Base-by-base conservation (phyloP, 495 filamentous ascomycete genomes). In the Penicillium waksmanii region DNA sequence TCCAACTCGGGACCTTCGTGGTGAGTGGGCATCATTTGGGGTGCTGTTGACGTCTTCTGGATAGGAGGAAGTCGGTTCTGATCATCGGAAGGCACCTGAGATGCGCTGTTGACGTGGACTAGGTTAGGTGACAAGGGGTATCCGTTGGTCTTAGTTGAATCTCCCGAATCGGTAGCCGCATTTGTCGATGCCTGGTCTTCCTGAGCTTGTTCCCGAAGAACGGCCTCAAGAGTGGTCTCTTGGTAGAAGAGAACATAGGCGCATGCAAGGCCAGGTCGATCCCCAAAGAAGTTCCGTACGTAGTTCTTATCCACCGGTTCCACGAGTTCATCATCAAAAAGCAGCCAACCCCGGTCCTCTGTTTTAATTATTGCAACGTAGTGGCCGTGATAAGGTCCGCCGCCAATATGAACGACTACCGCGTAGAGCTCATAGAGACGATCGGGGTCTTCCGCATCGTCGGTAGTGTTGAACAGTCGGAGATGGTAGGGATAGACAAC, bases 341-440 rank as follows among this genome's bases (percentile, higher is more conserved):
- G 77, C 54, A 98, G 71, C 95, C 95, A 98, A 25, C 95, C 95
- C 19, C 90, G 85, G 69, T 98, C 94, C 68, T 96, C 86, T 1
- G 95, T 98, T 73, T 98, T 98, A 79, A 98, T 95, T 33, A 98
- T 93, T 9, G 93, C 89, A 35, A 98, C 93, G 63, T 98, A 98
- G 67, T 98, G 95, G 11, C 95, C 95, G 66, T 98, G 96, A 66
- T 97, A 97, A 0, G 95, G 95, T 6, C 95, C 96, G n/a, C 93
- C 93, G 25, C 95, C 95, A 56, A 98, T 97, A 65, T 98, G 95
- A 11, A 98, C 92, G n/a, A 98, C 93, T 19, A 98, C 93, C 2
- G 96, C 96, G 69, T 98, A 98, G 9, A 98, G 77, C 75, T 98
- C 95, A 73, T 98, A 98, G 23, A 98, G 78, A 10, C 92, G 85